Percentiles rank a stretch among this genome's conserved stretches.
Conservation (phyloP, 257 asterid genomes). For the Nicotiana undulata region DNA sequence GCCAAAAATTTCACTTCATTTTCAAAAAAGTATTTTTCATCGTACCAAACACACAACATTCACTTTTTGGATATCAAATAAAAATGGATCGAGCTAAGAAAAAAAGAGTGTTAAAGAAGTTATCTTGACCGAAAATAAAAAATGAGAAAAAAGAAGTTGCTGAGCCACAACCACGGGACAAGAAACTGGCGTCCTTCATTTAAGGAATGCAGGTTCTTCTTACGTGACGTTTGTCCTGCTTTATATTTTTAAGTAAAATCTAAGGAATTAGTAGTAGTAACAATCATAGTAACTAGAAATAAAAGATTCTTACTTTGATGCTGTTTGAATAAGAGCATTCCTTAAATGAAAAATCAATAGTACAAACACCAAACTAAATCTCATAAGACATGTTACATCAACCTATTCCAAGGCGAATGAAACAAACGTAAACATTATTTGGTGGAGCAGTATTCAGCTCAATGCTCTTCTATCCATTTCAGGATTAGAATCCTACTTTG, state of each 20-base stretch:
- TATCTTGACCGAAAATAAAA: neutral
- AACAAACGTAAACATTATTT: neutral
- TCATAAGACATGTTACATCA: neutral
- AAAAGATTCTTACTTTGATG: neutral
- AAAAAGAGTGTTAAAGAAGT: too few species aligned
- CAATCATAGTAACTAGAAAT: neutral
- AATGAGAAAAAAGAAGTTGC: too few species aligned
- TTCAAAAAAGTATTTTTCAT: too few species aligned
- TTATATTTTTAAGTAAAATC: too few species aligned
- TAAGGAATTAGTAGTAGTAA: neutral
- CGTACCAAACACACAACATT: too few species aligned
- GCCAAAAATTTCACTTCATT: neutral
- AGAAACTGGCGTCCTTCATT: too few species aligned
- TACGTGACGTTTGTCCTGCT: neutral
- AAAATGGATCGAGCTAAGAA: too few species aligned
- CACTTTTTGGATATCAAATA: too few species aligned
- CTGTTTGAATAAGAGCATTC: neutral
- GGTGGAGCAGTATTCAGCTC: neutral
- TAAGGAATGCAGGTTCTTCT: neutral
- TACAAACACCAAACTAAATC: neutral
- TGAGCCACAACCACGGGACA: neutral
- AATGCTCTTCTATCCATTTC: neutral
- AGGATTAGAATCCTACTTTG: conserved; percentile 36
- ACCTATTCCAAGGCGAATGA: neutral
- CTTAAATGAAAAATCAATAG: too few species aligned